Evolutionary conservation across 2,329 filamentous ascomycete species (phyloP), one percentile per base, ranked within the genome.

Genomic region (Passalora sequoiae): DNA sequence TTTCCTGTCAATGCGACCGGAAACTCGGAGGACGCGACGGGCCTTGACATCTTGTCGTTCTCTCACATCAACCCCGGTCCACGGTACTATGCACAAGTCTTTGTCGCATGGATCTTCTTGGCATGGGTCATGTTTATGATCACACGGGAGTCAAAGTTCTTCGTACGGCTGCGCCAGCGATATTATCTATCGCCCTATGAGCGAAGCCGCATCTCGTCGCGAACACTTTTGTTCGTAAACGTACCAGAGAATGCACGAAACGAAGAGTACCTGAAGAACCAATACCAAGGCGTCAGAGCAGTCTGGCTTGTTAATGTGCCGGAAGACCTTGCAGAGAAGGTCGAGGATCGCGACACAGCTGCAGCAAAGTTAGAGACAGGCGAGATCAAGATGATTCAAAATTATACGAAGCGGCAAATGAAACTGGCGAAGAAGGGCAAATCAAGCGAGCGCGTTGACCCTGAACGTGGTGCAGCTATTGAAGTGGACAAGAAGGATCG

Each of bases 401-500:
- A 63, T 22, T 64, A 56, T 16, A 49, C 49, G 31, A 60, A 62
- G 46, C 45, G 44, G n/a, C 45, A 51, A 25, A 40, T 48, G 10
- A 61, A 60, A 42, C 32, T 33, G 12, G 50, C 55, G 24, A 58
- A 58, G 43, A 54, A 60, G 27, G 43, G 41, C 24, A 25, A 43
- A 12, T 12, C 39, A 7, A 15, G 24, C 8, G 38, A 40, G 9
- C 33, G 17, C 4, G 40, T 37, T 13, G 32, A 46, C 1, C 41
- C 44, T n/a, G 47, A 48, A 3, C 28, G 38, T 8, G 41, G 47
- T 15, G 40, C 70, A 22, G 71, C 74, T 8, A 69, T 71, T 37
- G 77, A 83, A 51, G 72, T 74, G 48, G 83, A 61, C 13, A 61
- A 65, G 38, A 71, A 67, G 63, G 65, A 86, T 55, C 77, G 87